Conservation (phyloP, 163 green algal genomes). For the Smithsoniella earleae region DNA sequence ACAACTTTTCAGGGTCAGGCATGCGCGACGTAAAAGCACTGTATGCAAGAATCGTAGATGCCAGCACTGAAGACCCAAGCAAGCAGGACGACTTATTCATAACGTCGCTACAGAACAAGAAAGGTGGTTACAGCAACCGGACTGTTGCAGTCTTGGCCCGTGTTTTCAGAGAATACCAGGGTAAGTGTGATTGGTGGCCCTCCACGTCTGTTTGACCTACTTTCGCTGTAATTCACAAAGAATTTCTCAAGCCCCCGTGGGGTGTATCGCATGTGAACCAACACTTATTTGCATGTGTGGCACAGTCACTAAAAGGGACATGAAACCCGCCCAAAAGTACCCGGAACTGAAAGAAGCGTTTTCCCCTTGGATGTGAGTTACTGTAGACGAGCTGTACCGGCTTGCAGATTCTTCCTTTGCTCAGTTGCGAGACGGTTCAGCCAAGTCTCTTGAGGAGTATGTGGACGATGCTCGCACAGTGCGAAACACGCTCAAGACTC, state of each 20-base stretch:
- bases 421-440: constrained; percentile 14
- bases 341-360: too few species aligned
- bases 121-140: constrained; percentile 6
- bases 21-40: constrained; percentile 1
- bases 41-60: neutral
- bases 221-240: too few species aligned
- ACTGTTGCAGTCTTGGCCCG: constrained; percentile 11
- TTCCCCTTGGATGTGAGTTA: too few species aligned
- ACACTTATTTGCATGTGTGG: too few species aligned
- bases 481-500: neutral
- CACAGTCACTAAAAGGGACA: too few species aligned
- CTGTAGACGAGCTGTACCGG: too few species aligned
- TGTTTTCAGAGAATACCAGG: neutral
- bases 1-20: constrained; percentile 15
- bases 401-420: constrained; percentile 29
- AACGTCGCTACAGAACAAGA: neutral
- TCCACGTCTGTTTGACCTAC: too few species aligned
- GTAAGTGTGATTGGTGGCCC: neutral
- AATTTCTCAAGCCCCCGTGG: too few species aligned
- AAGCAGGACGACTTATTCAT: constrained; percentile 6
- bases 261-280: too few species aligned
- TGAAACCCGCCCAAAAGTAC: too few species aligned
- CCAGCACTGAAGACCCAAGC: neutral
- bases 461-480: neutral
- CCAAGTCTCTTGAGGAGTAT: neutral